Percentiles rank a stretch among this genome's conserved stretches.
phyloP scores from a whole-genome alignment of 768 basidiomycete genomes.

The Boletus edulis region DNA sequence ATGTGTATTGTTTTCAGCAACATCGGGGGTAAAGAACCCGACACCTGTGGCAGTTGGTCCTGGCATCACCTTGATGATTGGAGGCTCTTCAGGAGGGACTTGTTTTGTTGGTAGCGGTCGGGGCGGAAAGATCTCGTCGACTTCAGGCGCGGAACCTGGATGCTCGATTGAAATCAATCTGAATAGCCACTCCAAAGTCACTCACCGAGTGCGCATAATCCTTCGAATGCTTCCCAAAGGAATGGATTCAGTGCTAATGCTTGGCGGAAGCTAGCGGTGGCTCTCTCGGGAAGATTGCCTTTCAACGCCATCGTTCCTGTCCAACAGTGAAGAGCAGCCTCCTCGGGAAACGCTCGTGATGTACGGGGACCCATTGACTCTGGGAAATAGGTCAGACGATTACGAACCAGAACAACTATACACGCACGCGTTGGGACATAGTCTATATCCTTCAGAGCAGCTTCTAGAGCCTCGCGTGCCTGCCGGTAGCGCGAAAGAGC shows the following conservation, averaged over 20 bases:
- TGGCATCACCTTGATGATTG: constrained; percentile 34
- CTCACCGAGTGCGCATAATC: constrained; percentile 75
- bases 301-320: constrained; percentile 75
- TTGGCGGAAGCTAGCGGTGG: constrained; percentile 65
- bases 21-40: constrained; percentile 77
- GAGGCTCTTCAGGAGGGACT: constrained; percentile 49
- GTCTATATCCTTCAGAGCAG: constrained; percentile 49
- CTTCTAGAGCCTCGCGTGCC: constrained; percentile 70
- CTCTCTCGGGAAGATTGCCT: constrained; percentile 74
- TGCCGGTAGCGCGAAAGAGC: constrained; percentile 72
- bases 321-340: constrained; percentile 72
- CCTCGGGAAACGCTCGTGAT: constrained; percentile 64
- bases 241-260: constrained; percentile 74
- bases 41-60: constrained; percentile 59
- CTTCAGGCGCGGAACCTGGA: constrained; percentile 64
- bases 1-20: constrained; percentile 52
- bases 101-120: constrained; percentile 56
- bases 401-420: constrained; percentile 1
- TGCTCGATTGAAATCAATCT: constrained; percentile 11
- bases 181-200: constrained; percentile 8
- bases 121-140: constrained; percentile 72
- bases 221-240: constrained; percentile 92
- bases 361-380: constrained; percentile 54
- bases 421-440: constrained; percentile 60
- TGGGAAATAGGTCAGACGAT: constrained; percentile 28